Conservation (phyloP, 805 yeast genomes). For the Komagataella populi region DNA sequence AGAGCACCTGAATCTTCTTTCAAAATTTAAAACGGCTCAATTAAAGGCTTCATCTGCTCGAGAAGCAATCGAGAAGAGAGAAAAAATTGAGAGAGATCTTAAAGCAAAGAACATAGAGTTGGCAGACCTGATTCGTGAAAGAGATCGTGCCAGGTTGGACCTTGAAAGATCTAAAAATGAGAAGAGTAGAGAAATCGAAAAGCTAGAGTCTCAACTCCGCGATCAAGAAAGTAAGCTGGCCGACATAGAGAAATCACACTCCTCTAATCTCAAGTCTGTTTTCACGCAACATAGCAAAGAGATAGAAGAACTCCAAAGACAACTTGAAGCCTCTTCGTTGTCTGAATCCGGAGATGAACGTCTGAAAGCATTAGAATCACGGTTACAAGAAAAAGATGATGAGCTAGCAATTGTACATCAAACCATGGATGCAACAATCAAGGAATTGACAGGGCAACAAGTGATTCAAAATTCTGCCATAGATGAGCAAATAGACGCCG, state of each 20-base stretch:
- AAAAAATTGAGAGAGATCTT: slow-evolving; percentile 67
- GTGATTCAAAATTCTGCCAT: slow-evolving; percentile 36
- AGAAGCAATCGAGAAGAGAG: slow-evolving; percentile 77
- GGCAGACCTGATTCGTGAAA: slow-evolving; percentile 78
- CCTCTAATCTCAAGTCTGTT: slow-evolving; percentile 46
- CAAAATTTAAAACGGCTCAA: slow-evolving; percentile 69
- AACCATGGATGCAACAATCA: slow-evolving; percentile 60
- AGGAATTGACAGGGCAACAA: slow-evolving; percentile 37
- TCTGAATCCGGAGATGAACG: slow-evolving; percentile 8
- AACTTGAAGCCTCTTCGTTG: slow-evolving; percentile 14
- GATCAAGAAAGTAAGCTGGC: slow-evolving; percentile 44
- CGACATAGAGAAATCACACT: slow-evolving; percentile 47
- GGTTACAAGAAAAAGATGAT: slow-evolving; percentile 53
- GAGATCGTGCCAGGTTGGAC: slow-evolving; percentile 80
- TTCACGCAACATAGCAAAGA: slow-evolving; percentile 54
- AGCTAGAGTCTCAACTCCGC: slow-evolving; percentile 48
- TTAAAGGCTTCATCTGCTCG: slow-evolving; percentile 83
- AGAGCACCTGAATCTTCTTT: slow-evolving; percentile 71
- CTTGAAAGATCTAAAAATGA: slow-evolving; percentile 56
- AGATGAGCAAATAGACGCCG: slow-evolving; percentile 45
- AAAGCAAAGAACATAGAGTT: slow-evolving; percentile 78
- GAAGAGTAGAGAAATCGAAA: slow-evolving; percentile 52
- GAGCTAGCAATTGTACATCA: slow-evolving; percentile 72
- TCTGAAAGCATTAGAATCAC: slow-evolving; percentile 22
- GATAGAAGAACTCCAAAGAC: slow-evolving; percentile 32